These are phyloP conservation scores for Candida glaebosa DNA, from an alignment of 805 yeast species.

Conservation along the genomic window DNA sequence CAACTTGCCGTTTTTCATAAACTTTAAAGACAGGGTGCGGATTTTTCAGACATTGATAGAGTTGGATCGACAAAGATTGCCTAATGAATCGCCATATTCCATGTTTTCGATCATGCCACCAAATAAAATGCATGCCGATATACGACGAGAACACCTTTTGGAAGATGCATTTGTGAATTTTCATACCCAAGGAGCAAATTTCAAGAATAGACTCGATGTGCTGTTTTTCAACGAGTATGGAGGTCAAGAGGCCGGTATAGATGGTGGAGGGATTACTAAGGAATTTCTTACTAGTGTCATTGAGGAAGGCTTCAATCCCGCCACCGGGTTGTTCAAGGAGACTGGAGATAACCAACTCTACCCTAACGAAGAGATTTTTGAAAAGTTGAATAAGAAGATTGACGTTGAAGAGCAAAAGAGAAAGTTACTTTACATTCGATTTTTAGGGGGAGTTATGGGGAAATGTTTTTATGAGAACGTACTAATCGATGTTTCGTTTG, in stretches of 20 bases:
- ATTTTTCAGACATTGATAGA: slow-evolving; percentile 64
- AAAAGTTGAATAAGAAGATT: slow-evolving; percentile 27
- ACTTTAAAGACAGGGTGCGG: slow-evolving; percentile 70
- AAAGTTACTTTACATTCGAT: slow-evolving; percentile 40
- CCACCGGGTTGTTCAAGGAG: slow-evolving; percentile 35
- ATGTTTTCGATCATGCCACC: slow-evolving; percentile 15
- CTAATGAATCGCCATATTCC: slow-evolving; percentile 4
- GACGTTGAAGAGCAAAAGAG: slow-evolving; percentile 25
- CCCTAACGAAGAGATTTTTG: slow-evolving; percentile 61
- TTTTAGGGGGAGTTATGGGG: slow-evolving; percentile 81
- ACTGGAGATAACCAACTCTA: slow-evolving; percentile 58
- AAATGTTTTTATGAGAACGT: slow-evolving; percentile 85
- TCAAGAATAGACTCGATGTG: slow-evolving; percentile 62
- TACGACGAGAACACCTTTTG: slow-evolving; percentile 67
- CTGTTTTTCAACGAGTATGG: slow-evolving; percentile 71
- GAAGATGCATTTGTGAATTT: slow-evolving; percentile 71
- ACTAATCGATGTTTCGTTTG: slow-evolving; percentile 77
- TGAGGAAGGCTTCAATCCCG: slow-evolving; percentile 58
- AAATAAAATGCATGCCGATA: slow-evolving; percentile 41
- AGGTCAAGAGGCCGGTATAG: slow-evolving; percentile 80
- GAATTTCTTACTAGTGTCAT: slow-evolving; percentile 78
- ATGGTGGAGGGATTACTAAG: slow-evolving; percentile 95
- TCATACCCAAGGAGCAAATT: slow-evolving; percentile 45
- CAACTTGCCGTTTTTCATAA: slow-evolving; percentile 74
- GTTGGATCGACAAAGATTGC: slow-evolving; percentile 41